phyloP scores from a whole-genome alignment of 1,284 basidiomycete species.

The Marasmius sp. region DNA sequence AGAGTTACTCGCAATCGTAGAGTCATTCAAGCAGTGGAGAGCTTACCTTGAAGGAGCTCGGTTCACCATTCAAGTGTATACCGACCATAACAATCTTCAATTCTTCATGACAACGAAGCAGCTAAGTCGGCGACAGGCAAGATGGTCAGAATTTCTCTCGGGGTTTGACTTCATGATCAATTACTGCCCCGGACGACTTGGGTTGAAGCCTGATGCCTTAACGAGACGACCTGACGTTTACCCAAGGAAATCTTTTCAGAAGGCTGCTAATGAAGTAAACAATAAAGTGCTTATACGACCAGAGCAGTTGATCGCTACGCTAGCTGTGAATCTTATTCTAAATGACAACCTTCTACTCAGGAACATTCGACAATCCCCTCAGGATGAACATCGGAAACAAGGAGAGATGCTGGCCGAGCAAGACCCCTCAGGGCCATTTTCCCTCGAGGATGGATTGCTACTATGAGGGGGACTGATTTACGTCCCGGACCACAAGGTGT shows the following conservation, averaged over 20 bases:
- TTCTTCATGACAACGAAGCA: constrained; percentile 22
- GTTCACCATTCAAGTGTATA: constrained; percentile 18
- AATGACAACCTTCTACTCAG: background rate
- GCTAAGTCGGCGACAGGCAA: constrained; percentile 24
- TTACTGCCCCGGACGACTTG: constrained; percentile 23
- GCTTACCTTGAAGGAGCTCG: constrained; percentile 25
- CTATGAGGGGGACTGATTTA: background rate
- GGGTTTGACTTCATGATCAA: constrained; percentile 23
- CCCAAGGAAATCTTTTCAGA: background rate
- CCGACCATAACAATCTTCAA: constrained; percentile 30
- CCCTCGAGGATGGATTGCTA: background rate
- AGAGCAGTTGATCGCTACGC: constrained; percentile 20
- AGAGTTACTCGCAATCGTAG: background rate
- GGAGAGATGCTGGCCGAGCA: background rate
- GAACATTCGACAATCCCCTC: background rate
- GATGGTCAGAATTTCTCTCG: constrained; percentile 27
- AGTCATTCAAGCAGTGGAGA: constrained; percentile 22
- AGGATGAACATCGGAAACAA: no score
- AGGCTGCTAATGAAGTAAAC: constrained; percentile 1
- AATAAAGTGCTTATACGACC: constrained; percentile 17
- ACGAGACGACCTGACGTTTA: constrained; percentile 21
- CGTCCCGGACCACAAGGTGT: background rate
- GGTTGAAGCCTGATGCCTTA: constrained; percentile 28
- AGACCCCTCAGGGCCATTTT: background rate
- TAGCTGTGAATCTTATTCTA: background rate